Base-by-base conservation (phyloP, 768 basidiomycete species). In the Russula emetica region DNA sequence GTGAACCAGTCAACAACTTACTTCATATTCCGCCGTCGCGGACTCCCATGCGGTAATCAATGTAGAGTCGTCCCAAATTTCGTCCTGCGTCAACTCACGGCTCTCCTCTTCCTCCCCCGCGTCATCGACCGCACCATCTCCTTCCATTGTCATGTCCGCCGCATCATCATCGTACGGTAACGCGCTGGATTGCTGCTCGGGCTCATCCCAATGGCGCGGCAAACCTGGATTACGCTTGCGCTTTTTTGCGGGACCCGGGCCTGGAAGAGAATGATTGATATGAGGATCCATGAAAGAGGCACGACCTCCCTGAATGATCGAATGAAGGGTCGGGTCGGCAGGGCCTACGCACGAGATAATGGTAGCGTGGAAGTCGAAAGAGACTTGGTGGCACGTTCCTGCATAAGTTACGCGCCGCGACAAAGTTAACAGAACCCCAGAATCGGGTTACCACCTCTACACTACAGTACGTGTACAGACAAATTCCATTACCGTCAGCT, bases 11-110 rank as follows among this genome's bases (percentile, higher is more conserved):
- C 54, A 20, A 73, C 74, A 18, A 73, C 74, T 53, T 66, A 84
- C 85, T 76, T 88, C 80, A 68, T 92, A 93, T 72, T 93, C 91
- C 62, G 88, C 88, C 66, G 80, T 84, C 20, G 91, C 91, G 63
- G 90, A 86, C 72, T 92, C 82, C 91, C 91, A 92, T 22, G 91
- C 91, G 58, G 88, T 80, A 51, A 93, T 82, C 67, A 93, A 80
- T 5, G 87, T 88, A 40, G 88, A 87, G 72, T 93, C 91, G 67
- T 93, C 91, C 91, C 91, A 93, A 42, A 91, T 85, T 70, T 93
- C 90, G 54, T 85, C 82, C 38, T 86, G 80, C 10, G 86, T 83
- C 62, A 91, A 78, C 60, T 84, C 79, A 30, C 85, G 79, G 67
- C 85, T 85, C 69, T 86, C 83, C 36, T 80, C 78, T 30, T 79